These are phyloP conservation scores for Pulveroboletus frians DNA, from an alignment of 768 basidiomycete genomes.

Conservation along the genomic window DNA sequence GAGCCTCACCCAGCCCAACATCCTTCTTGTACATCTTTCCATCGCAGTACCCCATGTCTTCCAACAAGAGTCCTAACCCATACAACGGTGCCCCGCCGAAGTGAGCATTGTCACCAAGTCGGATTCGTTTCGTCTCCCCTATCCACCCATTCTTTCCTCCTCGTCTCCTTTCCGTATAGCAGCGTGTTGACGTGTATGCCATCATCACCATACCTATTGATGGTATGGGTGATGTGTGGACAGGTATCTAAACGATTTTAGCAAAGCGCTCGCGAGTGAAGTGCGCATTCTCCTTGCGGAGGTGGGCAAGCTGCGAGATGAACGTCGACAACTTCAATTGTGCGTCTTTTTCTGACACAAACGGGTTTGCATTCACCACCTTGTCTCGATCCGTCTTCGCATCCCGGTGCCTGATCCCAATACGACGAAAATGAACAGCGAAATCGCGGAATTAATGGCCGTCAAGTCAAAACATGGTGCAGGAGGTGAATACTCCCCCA, in stretches of 20 bases:
- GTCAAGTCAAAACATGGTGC: conserved; percentile 78
- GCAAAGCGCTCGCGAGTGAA: conserved; percentile 56
- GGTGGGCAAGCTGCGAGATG: conserved; percentile 57
- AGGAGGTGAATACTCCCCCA: conserved; percentile 71
- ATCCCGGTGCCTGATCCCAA: not conserved
- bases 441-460: conserved; percentile 80
- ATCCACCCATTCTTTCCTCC: not conserved
- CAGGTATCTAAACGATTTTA: conserved; percentile 57
- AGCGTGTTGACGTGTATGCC: conserved; percentile 5
- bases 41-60: conserved; percentile 26
- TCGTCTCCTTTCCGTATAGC: not conserved
- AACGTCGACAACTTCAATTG: conserved; percentile 54
- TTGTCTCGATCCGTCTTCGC: not conserved
- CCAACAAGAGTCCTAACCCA: conserved; percentile 29
- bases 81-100: conserved; percentile 32
- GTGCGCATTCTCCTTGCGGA: conserved; percentile 58
- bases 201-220: not conserved
- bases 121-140: not conserved
- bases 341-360: conserved; percentile 26
- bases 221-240: not conserved
- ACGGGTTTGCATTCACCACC: not conserved
- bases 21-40: not conserved
- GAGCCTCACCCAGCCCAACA: not conserved
- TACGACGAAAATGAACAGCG: conserved; percentile 39
- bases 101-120: conserved; percentile 18